Base-by-base conservation (phyloP, 179 eudicot species). In the Silene coronaria region DNA sequence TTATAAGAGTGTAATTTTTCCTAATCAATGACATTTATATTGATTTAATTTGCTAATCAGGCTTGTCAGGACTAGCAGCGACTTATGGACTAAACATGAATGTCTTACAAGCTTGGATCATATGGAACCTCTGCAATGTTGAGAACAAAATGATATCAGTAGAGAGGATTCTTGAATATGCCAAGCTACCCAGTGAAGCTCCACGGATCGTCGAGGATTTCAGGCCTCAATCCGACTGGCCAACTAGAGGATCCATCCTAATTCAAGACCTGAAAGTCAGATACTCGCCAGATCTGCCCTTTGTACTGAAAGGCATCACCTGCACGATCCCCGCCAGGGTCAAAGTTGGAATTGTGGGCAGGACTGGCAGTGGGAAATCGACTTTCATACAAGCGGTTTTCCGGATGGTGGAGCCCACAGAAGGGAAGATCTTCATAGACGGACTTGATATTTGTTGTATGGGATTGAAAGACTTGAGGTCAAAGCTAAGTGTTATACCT, bases 301-400 rank as follows among this genome's bases (percentile, higher is more conserved):
- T 82, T 85, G 90, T 92, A 75, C 88, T 94, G 30, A 89, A 85
- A 76, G 90, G 93, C 23, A 86, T 93, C 77, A 87, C 84, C 30
- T 92, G 92, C 82, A 87, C 82, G 7, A 82, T 92, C 63, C 91
- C 90, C 1, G 87, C 86, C 2, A 78, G 63, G 65, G 88, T 80
- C 87, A 94, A 92, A 83, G 86, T 92, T 17, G 98, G 98, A 4
- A 81, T 94, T 17, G 98, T 94, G 69, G 98, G 98, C 0, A 86
- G 98, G 65, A 92, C 97, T 0, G 98, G 97, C 4, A 92, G 98
- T 76, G 98, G 98, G 48, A 94, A 94, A 64, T 92, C 98, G 27
- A 94, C 98, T 26, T 80, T 94, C 6, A 92, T 94, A 75, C 98
- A 92, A 88, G 94, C 98, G 36, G 91, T 94, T 76, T 91, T 93